These are phyloP conservation scores for Ogataea corticis DNA, from an alignment of 805 yeast species.

Conservation along the genomic window DNA sequence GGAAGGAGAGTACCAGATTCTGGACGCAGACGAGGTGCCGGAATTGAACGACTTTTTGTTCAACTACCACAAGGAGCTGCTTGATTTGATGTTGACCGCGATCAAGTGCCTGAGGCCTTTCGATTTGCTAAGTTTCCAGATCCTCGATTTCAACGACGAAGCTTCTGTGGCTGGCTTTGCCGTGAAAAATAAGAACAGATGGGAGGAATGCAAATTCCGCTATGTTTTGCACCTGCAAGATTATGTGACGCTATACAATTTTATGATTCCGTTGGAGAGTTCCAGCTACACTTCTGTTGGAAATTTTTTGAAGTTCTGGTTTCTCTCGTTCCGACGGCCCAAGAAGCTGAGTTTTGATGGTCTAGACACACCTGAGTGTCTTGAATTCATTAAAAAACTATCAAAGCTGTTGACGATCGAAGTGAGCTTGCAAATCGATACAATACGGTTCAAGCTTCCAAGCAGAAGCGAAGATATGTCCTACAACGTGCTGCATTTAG, in stretches of 20 bases:
- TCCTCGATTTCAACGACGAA: slow-evolving; percentile 20
- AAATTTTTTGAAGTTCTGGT: slow-evolving; percentile 17
- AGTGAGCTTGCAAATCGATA: slow-evolving; percentile 13
- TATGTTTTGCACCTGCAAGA: slow-evolving; percentile 24
- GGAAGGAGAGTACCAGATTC: slow-evolving; percentile 2
- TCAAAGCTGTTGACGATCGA: slow-evolving; percentile 7
- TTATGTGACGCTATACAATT: slow-evolving; percentile 19
- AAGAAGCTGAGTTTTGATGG: slow-evolving; percentile 20
- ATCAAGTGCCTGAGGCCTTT: slow-evolving; percentile 15
- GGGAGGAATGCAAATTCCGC: slow-evolving; percentile 18
- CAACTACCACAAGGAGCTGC: slow-evolving; percentile 8
- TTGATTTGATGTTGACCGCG: slow-evolving; percentile 3
- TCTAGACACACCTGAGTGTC: slow-evolving; percentile 17
- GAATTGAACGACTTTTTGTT: slow-evolving; percentile 6
- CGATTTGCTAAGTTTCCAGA: slow-evolving; percentile 19
- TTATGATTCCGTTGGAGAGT: slow-evolving; percentile 20
- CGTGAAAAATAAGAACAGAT: slow-evolving; percentile 1
- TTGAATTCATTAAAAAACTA: slow-evolving; percentile 12
- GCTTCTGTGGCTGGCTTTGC: slow-evolving; percentile 19
- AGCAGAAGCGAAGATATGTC: background rate
- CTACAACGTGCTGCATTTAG: slow-evolving; percentile 15
- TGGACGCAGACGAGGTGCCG: slow-evolving; percentile 1
- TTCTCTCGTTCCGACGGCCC: slow-evolving; percentile 19
- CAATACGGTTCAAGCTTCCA: slow-evolving; percentile 13
- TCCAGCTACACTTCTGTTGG: slow-evolving; percentile 15